A percentile compares a stretch with the other conserved stretches of the same genome.
These are phyloP conservation scores for Rhododendron griersonianum DNA, from an alignment of 148 eudicot genomes.

Conservation along the genomic window DNA sequence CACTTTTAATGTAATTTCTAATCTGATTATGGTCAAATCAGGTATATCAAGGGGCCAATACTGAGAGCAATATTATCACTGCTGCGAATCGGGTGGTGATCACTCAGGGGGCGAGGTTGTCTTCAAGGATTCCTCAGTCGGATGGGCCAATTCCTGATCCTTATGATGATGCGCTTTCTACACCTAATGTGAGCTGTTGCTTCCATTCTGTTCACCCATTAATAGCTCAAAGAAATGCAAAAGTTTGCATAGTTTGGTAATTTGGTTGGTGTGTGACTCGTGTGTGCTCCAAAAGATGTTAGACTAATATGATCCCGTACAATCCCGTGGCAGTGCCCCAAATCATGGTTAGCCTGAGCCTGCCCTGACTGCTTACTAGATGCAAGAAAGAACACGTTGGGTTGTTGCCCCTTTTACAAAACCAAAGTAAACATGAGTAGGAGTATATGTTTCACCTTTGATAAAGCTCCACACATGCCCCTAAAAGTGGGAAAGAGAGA, in stretches of 20 bases:
- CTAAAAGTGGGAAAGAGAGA: neutral
- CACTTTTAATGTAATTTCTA: neutral
- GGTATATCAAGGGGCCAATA: slow-evolving; percentile 37
- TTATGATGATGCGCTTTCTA: slow-evolving; percentile 83
- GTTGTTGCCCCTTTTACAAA: neutral
- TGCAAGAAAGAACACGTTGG: neutral
- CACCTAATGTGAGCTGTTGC: slow-evolving; percentile 69
- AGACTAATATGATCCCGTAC: neutral
- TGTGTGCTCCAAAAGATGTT: neutral
- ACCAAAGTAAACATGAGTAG: neutral
- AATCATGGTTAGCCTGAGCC: neutral
- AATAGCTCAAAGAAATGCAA: neutral
- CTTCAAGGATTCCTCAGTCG: slow-evolving; percentile 64
- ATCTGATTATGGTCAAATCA: slow-evolving; percentile 22
- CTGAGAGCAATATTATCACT: slow-evolving; percentile 12
- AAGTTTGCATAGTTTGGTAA: neutral
- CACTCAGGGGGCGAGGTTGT: slow-evolving; percentile 23
- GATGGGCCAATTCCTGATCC: slow-evolving; percentile 92
- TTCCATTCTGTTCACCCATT: neutral
- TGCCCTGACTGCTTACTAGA: neutral
- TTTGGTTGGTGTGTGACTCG: neutral
- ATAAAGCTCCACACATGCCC: neutral
- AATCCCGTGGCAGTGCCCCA: neutral
- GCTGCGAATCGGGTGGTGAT: slow-evolving; percentile 13
- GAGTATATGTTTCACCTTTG: neutral